phyloP scores from a whole-genome alignment of 2,329 filamentous ascomycete genomes.

The Alternaria alternata region DNA sequence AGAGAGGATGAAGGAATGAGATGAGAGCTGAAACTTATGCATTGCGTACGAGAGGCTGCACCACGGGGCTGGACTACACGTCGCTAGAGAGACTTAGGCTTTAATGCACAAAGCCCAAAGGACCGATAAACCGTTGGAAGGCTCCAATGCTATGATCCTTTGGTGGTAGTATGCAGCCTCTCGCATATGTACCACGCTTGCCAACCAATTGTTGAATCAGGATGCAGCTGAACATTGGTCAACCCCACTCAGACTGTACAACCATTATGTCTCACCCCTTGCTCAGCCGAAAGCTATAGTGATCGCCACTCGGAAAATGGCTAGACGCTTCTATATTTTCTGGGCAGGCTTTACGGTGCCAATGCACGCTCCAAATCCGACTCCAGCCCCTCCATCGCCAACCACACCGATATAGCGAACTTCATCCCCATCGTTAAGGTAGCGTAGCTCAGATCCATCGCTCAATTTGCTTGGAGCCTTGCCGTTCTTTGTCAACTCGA shows the following conservation, averaged over 20 bases:
- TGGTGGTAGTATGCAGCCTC: slow-evolving; percentile 2
- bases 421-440: slow-evolving; percentile 54
- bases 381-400: slow-evolving; percentile 39
- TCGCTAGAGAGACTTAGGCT: slow-evolving; percentile 3
- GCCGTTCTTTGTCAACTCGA: slow-evolving; percentile 53
- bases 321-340: slow-evolving; percentile 3
- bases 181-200: slow-evolving; percentile 2
- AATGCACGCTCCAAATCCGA: slow-evolving; percentile 54
- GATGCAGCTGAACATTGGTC: slow-evolving; percentile 1
- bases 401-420: slow-evolving; percentile 49
- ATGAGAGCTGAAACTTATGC: background rate
- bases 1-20: background rate
- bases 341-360: slow-evolving; percentile 46
- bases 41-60: background rate
- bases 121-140: background rate
- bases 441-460: slow-evolving; percentile 45
- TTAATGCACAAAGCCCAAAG: background rate
- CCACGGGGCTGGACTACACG: background rate
- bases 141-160: background rate
- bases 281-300: background rate
- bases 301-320: background rate
- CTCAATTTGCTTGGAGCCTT: slow-evolving; percentile 36
- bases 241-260: background rate
- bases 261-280: background rate
- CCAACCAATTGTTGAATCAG: slow-evolving; percentile 5